Base-by-base conservation (phyloP, 495 filamentous ascomycete species). In the Penicillium paxilli region DNA sequence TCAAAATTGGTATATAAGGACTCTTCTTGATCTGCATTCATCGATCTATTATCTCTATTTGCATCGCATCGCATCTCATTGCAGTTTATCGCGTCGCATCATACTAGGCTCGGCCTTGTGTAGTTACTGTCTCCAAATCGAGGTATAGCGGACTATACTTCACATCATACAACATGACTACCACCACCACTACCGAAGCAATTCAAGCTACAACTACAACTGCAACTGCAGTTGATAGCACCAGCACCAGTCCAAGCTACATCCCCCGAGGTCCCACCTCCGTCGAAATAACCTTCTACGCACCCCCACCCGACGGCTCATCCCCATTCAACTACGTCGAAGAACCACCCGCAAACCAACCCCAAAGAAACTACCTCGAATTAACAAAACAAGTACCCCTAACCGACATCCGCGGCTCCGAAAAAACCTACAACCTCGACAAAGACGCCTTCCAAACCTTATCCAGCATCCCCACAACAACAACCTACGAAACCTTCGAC, bases 251-350 rank as follows among this genome's bases (percentile, higher is more conserved):
- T 22, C 44, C 42, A 60, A 49, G 38, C 45, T 66, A 69, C 26
- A 76, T 88, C 55, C 89, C 87, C 25, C 78, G 82, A 41, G 91
- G 91, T 44, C 77, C 86, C 62, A 83, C 90, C 32, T 77, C 71
- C 17, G 77, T 86, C 22, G 66, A 63, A 30, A 75, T 96, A 3
- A 82, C 83, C 73, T 96, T 90, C 83, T 90, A 85, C 69, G 23
- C 44, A 1, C 76, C 82, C 0, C 88, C 91, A 1, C 32, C 78
- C 12, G 85, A 91, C 65, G 83, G 83, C 68, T 75, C 80, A 17
- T 62, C 54, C 2, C 89, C 89, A 14, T 87, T 76, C 75, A 84
- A 90, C 73, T 87, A 85, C 68, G 87, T 92, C 66, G 84, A 88
- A 54, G 44, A 62, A 4, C 82, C 82, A 9, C 85, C 89, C 0